These are phyloP conservation scores for Tuber brumale DNA, from an alignment of 495 filamentous ascomycete genomes.

Conservation along the genomic window DNA sequence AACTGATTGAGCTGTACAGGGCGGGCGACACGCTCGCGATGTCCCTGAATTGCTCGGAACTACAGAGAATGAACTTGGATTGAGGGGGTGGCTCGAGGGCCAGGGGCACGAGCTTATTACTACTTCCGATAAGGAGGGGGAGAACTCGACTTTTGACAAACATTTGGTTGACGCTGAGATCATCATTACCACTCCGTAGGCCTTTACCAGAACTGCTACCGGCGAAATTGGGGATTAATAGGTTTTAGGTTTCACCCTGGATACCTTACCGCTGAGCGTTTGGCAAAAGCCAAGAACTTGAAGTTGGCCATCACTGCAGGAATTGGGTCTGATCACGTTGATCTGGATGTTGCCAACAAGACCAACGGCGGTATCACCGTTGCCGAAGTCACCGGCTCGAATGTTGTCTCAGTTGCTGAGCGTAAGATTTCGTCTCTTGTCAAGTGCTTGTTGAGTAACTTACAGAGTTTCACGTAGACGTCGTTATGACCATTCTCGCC, in stretches of 20 bases:
- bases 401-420: conserved; percentile 84
- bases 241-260: conserved; percentile 84
- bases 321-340: conserved; percentile 96
- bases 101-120: conserved; percentile 93
- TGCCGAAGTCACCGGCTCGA: conserved; percentile 91
- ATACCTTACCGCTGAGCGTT: conserved; percentile 92
- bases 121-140: conserved; percentile 94
- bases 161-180: conserved; percentile 94
- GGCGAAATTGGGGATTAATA: neutral
- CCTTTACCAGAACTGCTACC: conserved; percentile 20
- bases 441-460: neutral
- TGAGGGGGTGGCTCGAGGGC: conserved; percentile 93
- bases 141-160: conserved; percentile 87
- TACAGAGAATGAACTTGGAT: conserved; percentile 93
- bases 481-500: conserved; percentile 95
- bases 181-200: conserved; percentile 97
- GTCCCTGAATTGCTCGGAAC: conserved; percentile 85
- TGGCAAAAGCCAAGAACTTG: conserved; percentile 97
- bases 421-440: conserved; percentile 36
- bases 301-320: conserved; percentile 95
- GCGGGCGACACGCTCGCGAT: conserved; percentile 62
- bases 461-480: conserved; percentile 51
- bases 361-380: conserved; percentile 98
- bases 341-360: conserved; percentile 93
- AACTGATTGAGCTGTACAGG: conserved; percentile 46